Percentiles rank a stretch among this genome's conserved stretches.
Evolutionary conservation across 2,329 filamentous ascomycete genomes (phyloP).

Genomic region (Penicillium janthinellum): DNA sequence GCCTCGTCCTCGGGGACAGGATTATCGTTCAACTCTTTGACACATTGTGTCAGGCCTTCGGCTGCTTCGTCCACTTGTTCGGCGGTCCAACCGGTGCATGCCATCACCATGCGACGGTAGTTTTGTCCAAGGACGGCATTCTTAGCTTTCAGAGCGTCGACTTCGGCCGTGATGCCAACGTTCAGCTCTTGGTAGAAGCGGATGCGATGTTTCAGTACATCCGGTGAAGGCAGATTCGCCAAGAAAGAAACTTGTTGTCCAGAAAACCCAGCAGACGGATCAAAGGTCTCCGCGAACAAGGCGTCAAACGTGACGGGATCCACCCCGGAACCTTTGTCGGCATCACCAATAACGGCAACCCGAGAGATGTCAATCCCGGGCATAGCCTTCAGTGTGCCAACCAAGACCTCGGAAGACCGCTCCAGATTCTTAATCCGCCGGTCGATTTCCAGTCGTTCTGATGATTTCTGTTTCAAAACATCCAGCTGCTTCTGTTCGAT

Average conservation of each 20-base stretch:
- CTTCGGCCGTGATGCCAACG: constrained; percentile 65
- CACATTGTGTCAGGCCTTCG: constrained; percentile 77
- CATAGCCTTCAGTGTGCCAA: constrained; percentile 55
- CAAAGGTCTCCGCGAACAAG: constrained; percentile 42
- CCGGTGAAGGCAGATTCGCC: constrained; percentile 59
- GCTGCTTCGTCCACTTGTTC: constrained; percentile 77
- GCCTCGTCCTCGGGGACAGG: constrained; percentile 48
- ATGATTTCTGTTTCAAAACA: constrained; percentile 65
- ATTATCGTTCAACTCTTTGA: constrained; percentile 73
- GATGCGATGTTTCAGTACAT: constrained; percentile 67
- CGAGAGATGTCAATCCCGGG: constrained; percentile 50
- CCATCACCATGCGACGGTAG: constrained; percentile 82
- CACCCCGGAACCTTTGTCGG: constrained; percentile 46
- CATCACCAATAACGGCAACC: constrained; percentile 51
- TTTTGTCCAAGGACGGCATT: constrained; percentile 83
- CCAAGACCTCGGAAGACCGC: constrained; percentile 71
- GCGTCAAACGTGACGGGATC: constrained; percentile 38
- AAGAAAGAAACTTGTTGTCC: constrained; percentile 47
- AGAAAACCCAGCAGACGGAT: constrained; percentile 46
- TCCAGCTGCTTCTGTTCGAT: constrained; percentile 76
- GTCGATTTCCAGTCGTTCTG: constrained; percentile 64
- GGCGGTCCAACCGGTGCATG: constrained; percentile 81
- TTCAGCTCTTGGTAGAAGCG: constrained; percentile 72
- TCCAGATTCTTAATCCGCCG: constrained; percentile 77
- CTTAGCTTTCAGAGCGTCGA: constrained; percentile 71